phyloP scores from a whole-genome alignment of 2,329 filamentous ascomycete genomes.

The Ambrosiella beaveri region DNA sequence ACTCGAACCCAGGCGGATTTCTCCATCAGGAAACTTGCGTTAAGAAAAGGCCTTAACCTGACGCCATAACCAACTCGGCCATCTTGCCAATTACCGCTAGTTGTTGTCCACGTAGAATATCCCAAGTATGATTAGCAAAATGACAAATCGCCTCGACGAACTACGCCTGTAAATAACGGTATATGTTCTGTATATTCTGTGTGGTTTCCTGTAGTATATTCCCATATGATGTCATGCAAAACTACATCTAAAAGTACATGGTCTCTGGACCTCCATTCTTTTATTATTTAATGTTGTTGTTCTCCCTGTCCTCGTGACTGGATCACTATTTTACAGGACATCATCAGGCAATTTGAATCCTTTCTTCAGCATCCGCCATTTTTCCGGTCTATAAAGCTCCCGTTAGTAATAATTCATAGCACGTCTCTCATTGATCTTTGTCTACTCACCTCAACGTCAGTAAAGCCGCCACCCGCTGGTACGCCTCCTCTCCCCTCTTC shows the following conservation, averaged over 20 bases:
- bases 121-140: not conserved
- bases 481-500: slow-evolving; percentile 18
- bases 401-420: not conserved
- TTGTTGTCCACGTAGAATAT: not conserved
- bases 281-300: not conserved
- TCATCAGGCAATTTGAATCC: slow-evolving; percentile 2
- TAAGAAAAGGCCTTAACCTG: slow-evolving; percentile 20
- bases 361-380: slow-evolving; percentile 1
- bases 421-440: not conserved
- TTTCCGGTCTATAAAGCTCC: not conserved
- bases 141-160: not conserved
- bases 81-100: slow-evolving; percentile 16
- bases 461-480: slow-evolving; percentile 24
- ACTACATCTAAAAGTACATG: not conserved
- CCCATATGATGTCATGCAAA: not conserved
- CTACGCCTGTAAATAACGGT: not conserved
- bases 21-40: slow-evolving; percentile 13
- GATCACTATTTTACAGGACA: not conserved
- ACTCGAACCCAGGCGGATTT: slow-evolving; percentile 13
- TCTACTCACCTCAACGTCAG: slow-evolving; percentile 26
- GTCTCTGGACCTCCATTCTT: not conserved
- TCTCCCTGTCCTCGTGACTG: not conserved
- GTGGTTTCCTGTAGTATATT: not conserved
- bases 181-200: not conserved
- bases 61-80: slow-evolving; percentile 23